A percentile compares a stretch with the other conserved stretches of the same genome.
Conservation (phyloP, 768 basidiomycete genomes). For the Boletus edulis region DNA sequence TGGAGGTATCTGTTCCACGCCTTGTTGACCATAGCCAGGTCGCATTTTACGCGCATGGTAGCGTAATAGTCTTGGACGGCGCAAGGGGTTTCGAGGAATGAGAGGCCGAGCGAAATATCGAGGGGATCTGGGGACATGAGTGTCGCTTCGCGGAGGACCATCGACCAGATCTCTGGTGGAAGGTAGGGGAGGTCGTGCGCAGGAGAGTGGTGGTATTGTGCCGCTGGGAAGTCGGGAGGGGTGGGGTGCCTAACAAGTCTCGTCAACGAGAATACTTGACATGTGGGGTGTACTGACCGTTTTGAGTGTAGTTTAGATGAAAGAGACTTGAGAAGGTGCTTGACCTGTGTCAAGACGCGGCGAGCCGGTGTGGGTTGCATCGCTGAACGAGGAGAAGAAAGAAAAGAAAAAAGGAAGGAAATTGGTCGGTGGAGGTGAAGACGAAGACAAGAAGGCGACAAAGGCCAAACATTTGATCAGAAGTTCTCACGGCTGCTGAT, state of each 20-base stretch:
- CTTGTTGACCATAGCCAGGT: constrained; percentile 52
- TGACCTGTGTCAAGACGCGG: constrained; percentile 18
- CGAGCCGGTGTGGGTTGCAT: constrained; percentile 15
- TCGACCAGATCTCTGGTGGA: constrained; percentile 65
- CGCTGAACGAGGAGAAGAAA: not conserved
- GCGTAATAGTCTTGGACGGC: constrained; percentile 45
- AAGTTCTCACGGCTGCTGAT: constrained; percentile 1
- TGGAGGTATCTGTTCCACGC: constrained; percentile 54
- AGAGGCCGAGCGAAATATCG: constrained; percentile 48
- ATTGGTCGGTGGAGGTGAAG: not conserved
- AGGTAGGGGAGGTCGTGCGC: constrained; percentile 42
- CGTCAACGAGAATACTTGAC: not conserved
- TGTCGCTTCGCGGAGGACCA: constrained; percentile 60
- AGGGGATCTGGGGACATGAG: constrained; percentile 42
- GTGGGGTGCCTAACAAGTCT: constrained; percentile 1
- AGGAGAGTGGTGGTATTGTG: constrained; percentile 26
- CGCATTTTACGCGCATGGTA: constrained; percentile 48
- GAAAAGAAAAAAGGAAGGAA: not conserved
- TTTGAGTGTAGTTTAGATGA: constrained; percentile 17
- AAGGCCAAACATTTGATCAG: not conserved
- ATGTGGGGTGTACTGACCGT: constrained; percentile 12
- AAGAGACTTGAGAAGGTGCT: constrained; percentile 14
- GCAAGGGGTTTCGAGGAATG: constrained; percentile 52
- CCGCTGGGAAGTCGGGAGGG: constrained; percentile 3
- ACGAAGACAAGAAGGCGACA: not conserved